phyloP scores from a whole-genome alignment of 192 early-diverging fungal species.

The Podila verticillata region DNA sequence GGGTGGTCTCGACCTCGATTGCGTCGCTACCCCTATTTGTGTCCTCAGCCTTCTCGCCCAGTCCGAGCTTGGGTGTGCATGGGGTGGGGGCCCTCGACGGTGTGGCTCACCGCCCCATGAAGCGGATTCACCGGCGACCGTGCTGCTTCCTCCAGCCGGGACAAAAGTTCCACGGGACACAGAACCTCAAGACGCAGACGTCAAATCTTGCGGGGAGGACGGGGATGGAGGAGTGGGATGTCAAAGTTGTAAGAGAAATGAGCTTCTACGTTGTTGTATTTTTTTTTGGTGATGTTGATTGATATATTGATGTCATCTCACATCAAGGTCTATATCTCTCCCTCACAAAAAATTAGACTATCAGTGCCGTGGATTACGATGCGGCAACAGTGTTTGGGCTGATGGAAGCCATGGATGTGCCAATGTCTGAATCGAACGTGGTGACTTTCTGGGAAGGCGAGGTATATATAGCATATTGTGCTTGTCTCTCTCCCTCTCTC shows the following conservation, averaged over 20 bases:
- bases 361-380: slow-evolving; percentile 51
- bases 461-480: slow-evolving; percentile 19
- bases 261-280: background rate
- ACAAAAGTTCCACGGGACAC: slow-evolving; percentile 49
- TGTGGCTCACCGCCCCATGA: background rate
- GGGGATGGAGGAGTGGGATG: slow-evolving; percentile 53
- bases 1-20: slow-evolving; percentile 6
- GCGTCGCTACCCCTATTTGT: slow-evolving; percentile 33
- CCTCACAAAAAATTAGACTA: slow-evolving; percentile 28
- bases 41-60: slow-evolving; percentile 9
- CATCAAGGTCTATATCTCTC: background rate
- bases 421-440: slow-evolving; percentile 54
- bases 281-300: background rate
- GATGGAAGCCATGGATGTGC: slow-evolving; percentile 71
- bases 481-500: background rate
- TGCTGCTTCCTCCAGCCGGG: slow-evolving; percentile 54
- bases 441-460: slow-evolving; percentile 75
- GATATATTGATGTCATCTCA: too few species aligned
- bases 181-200: slow-evolving; percentile 32
- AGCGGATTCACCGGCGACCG: slow-evolving; percentile 28
- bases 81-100: background rate
- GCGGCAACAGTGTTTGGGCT: slow-evolving; percentile 55
- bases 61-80: background rate
- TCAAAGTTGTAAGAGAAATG: slow-evolving; percentile 51
- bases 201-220: slow-evolving; percentile 10